These are phyloP conservation scores for Claviceps sorghi DNA, from an alignment of 2,329 filamentous ascomycete species.

Conservation along the genomic window DNA sequence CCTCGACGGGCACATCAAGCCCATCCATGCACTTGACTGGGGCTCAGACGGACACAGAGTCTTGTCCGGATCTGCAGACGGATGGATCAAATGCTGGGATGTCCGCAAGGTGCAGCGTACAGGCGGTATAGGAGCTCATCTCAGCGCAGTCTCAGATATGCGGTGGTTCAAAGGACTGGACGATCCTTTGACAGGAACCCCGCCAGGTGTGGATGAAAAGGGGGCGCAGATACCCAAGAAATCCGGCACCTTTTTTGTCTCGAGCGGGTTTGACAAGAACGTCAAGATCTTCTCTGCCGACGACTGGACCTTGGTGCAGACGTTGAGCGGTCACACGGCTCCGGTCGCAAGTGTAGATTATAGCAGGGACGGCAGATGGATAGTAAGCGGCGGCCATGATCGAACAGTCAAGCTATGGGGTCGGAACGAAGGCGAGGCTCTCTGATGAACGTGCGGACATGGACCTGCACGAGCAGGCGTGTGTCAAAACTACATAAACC, in stretches of 20 bases:
- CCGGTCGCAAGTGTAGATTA: slow-evolving; percentile 87
- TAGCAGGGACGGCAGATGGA: slow-evolving; percentile 74
- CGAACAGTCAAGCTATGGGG: slow-evolving; percentile 94
- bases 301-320: slow-evolving; percentile 85
- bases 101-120: slow-evolving; percentile 73
- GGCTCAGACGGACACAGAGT: slow-evolving; percentile 80
- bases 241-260: slow-evolving; percentile 81
- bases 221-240: slow-evolving; percentile 62
- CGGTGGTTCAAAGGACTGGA: slow-evolving; percentile 87
- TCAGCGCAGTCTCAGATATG: slow-evolving; percentile 80
- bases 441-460: slow-evolving; percentile 19
- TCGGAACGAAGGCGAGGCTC: slow-evolving; percentile 54
- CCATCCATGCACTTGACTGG: slow-evolving; percentile 91
- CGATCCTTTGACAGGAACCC: slow-evolving; percentile 48
- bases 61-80: slow-evolving; percentile 81
- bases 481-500: not conserved
- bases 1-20: slow-evolving; percentile 66
- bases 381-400: slow-evolving; percentile 88
- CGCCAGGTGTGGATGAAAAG: slow-evolving; percentile 48
- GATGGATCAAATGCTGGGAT: slow-evolving; percentile 97
- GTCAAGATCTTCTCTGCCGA: slow-evolving; percentile 94
- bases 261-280: slow-evolving; percentile 82
- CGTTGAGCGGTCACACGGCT: slow-evolving; percentile 76
- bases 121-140: slow-evolving; percentile 80
- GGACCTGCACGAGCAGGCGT: not conserved